Evolutionary conservation across 169 alveolate genomes (phyloP), one percentile per base, ranked within the genome.

Genomic region (Babesia bovis): DNA sequence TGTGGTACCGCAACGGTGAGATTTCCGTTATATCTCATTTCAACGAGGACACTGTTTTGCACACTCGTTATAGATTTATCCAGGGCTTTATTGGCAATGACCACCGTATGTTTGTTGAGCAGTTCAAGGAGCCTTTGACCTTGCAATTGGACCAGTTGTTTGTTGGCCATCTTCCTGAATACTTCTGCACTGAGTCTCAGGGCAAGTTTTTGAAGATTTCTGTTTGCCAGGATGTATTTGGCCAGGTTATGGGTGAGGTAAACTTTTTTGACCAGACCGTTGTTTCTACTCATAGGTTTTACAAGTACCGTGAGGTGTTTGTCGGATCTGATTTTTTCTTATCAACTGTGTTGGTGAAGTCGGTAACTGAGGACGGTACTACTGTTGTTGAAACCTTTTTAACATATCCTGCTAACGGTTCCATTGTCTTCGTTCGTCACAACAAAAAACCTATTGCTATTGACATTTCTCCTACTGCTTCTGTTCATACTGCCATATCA

Each of bases 171-270:
- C 30, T 57, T 17, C 66, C 66, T 6, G 55, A 61, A 2, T n/a
- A 28, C 53, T 73, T 73, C 50, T 61, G 66, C 55, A 49, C 6
- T n/a, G 69, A 51, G 38, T 25, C n/a, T 28, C 26, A 26, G 21
- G 85, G 82, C 28, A 28, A n/a, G 25, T 76, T 21, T 47, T n/a
- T 42, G 56, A 56, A 33, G 65, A 28, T 76, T 28, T 70, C 38
- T 32, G 25, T 76, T 21, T 65, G 66, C 76, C 44, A 58, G 71
- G 32, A 76, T 30, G 17, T 66, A 9, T 66, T 66, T 53, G 56
- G 42, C 38, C 44, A 52, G 25, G 49, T 59, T 17, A 3, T 76
- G 41, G 85, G 85, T 17, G 40, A 25, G 17, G 81, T 76, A 19
- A 33, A 35, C 30, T 36, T 76, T 30, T 32, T 35, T 1, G 49